These are phyloP conservation scores for Kuraishia floccosa DNA, from an alignment of 805 yeast species.

Conservation along the genomic window DNA sequence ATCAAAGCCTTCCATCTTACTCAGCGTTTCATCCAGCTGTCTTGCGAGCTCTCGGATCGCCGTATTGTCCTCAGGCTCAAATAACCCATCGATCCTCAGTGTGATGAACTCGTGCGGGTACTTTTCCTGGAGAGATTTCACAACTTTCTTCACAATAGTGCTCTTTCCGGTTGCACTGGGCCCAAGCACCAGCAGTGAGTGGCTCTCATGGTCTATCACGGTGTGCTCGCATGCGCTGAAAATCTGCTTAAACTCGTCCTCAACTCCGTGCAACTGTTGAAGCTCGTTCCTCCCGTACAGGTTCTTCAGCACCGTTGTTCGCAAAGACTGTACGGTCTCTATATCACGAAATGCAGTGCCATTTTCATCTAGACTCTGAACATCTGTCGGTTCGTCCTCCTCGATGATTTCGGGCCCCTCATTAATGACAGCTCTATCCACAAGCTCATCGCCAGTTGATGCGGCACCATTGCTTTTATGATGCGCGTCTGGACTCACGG, in stretches of 20 bases:
- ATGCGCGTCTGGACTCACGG: no score
- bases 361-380: no score
- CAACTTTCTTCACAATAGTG: slow-evolving; percentile 43
- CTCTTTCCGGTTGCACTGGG: slow-evolving; percentile 75
- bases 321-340: no score
- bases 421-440: no score
- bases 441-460: no score
- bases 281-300: no score
- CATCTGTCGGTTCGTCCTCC: no score
- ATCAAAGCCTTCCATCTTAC: slow-evolving; percentile 3
- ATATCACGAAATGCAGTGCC: no score
- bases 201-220: slow-evolving; percentile 59
- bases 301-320: no score
- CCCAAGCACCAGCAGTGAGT: slow-evolving; percentile 72
- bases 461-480: no score
- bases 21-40: slow-evolving; percentile 47
- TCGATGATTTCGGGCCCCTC: no score
- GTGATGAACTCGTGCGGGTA: slow-evolving; percentile 45
- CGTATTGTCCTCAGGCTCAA: slow-evolving; percentile 61
- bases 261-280: slow-evolving; percentile 21
- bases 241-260: slow-evolving; percentile 35
- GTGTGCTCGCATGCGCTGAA: slow-evolving; percentile 52
- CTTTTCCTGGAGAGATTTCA: slow-evolving; percentile 28
- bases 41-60: slow-evolving; percentile 83
- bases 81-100: slow-evolving; percentile 55